Evolutionary conservation across 257 asterid species (phyloP).

Genomic region (Primulina eburnea): DNA sequence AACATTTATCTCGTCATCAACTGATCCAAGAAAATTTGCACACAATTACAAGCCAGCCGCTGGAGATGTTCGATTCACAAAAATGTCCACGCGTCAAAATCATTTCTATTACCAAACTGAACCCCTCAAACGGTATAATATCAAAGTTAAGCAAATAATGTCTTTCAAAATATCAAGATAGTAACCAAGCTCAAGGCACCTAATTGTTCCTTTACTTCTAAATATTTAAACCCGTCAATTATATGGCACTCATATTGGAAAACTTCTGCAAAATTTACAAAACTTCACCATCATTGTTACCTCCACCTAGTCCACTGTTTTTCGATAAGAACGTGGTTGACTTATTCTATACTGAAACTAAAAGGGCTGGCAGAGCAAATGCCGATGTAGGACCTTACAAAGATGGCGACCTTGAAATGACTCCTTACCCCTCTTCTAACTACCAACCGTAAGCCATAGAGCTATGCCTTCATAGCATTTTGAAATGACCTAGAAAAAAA

Average conservation of each 20-base stretch:
- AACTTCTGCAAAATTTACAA: background rate
- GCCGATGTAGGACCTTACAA: constrained; percentile 5
- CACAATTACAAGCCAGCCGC: background rate
- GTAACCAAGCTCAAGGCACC: constrained; percentile 3
- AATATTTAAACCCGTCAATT: background rate
- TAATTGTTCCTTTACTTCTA: background rate
- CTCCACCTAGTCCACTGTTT: background rate
- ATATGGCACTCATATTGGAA: background rate
- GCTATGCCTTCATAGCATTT: constrained; percentile 1
- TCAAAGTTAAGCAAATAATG: background rate
- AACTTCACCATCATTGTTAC: background rate
- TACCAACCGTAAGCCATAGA: background rate
- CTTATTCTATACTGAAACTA: constrained; percentile 6
- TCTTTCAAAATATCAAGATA: background rate
- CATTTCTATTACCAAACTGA: background rate
- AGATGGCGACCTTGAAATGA: constrained; percentile 9
- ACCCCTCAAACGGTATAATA: background rate
- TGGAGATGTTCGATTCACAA: background rate
- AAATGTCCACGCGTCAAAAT: background rate
- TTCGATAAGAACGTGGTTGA: background rate
- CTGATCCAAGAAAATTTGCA: background rate
- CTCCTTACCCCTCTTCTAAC: constrained; percentile 2
- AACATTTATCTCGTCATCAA: constrained; percentile 1
- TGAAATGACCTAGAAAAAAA: background rate
- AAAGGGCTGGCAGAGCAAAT: background rate